A percentile compares a stretch with the other conserved stretches of the same genome.
These are phyloP conservation scores for Borovskyia barvae DNA, from an alignment of 208 protist genomes.

Conservation along the genomic window DNA sequence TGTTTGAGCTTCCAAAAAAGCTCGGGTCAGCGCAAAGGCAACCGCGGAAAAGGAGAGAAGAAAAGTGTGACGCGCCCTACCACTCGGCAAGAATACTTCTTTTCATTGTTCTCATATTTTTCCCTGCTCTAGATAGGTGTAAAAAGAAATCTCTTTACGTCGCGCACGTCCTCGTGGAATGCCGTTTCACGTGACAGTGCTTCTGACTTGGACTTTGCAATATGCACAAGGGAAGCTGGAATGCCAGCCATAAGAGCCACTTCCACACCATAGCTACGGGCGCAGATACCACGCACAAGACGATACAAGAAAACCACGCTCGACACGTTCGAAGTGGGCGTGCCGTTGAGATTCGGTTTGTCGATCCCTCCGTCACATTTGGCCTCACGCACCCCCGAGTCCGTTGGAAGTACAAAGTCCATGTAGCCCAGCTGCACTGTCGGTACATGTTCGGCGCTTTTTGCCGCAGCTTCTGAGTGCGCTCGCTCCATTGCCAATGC, in stretches of 20 bases:
- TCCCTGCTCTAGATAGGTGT: no score
- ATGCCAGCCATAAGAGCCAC: constrained; percentile 90
- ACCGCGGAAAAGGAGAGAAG: no score
- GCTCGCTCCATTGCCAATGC: constrained; percentile 86
- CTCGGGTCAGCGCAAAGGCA: no score
- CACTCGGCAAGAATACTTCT: no score
- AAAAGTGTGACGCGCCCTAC: no score
- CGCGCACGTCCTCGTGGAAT: constrained; percentile 53
- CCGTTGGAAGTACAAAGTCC: constrained; percentile 64
- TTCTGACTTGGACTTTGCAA: constrained; percentile 58
- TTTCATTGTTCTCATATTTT: no score
- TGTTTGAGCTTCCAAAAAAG: no score
- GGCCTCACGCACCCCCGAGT: neutral
- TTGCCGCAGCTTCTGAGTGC: constrained; percentile 7
- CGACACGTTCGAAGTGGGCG: constrained; percentile 18
- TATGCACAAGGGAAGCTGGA: constrained; percentile 41
- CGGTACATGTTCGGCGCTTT: neutral
- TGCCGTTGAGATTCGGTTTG: constrained; percentile 14
- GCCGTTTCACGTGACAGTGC: constrained; percentile 58
- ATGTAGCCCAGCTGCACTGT: constrained; percentile 84
- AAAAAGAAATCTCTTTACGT: constrained; percentile 27
- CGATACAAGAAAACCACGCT: constrained; percentile 88
- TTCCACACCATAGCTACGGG: constrained; percentile 90
- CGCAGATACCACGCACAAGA: constrained; percentile 81
- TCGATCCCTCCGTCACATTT: neutral